Conservation (phyloP, 305 asterid genomes). For the Solanum chacoense region DNA sequence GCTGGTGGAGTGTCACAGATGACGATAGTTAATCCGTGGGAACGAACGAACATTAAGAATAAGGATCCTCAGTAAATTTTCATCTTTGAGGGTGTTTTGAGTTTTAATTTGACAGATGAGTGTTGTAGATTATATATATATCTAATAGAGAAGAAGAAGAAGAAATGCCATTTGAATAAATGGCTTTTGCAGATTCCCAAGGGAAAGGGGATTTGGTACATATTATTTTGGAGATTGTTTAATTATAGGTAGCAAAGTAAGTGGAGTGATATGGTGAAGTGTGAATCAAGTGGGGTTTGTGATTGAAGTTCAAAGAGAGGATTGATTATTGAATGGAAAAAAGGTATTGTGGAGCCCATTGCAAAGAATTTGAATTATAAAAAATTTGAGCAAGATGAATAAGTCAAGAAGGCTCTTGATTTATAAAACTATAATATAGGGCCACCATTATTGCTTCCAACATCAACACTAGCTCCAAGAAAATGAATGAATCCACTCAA, state of each 20-base stretch:
- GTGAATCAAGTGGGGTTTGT: conserved; percentile 18
- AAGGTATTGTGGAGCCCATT: conserved; percentile 29
- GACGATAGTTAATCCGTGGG: conserved; percentile 24
- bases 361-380: conserved; percentile 6
- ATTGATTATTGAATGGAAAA: conserved; percentile 31
- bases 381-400: conserved; percentile 16
- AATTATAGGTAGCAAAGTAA: conserved; percentile 7
- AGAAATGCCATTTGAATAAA: conserved; percentile 25
- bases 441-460: conserved; percentile 18
- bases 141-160: conserved; percentile 4
- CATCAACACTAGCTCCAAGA: conserved; percentile 5
- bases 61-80: conserved; percentile 43
- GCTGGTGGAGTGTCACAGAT: conserved; percentile 29
- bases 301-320: conserved; percentile 44
- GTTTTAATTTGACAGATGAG: conserved; percentile 35
- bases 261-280: conserved; percentile 30
- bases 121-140: conserved; percentile 43
- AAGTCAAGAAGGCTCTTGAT: conserved; percentile 20
- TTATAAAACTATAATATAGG: neutral
- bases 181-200: conserved; percentile 76
- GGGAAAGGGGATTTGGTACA: conserved; percentile 60
- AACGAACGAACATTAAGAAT: neutral
- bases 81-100: conserved; percentile 28
- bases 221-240: conserved; percentile 21
- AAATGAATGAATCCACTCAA: neutral